Percentiles rank a stretch among this genome's conserved stretches.
phyloP scores from a whole-genome alignment of 192 early-diverging fungal genomes.

The Backusella sp. region DNA sequence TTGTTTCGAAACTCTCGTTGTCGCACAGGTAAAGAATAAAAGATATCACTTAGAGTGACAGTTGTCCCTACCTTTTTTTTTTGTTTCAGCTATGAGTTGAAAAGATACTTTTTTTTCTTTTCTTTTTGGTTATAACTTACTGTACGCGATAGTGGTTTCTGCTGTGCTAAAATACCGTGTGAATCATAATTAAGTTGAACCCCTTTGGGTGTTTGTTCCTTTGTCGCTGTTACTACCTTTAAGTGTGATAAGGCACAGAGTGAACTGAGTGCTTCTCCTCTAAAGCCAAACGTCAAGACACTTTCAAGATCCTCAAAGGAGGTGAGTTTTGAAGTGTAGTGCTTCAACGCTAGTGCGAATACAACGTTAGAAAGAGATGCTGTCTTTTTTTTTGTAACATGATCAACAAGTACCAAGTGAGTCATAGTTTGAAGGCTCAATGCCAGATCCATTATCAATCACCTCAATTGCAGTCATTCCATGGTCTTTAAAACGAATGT shows the following conservation, averaged over 20 bases:
- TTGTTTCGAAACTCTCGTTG: slow-evolving; percentile 83
- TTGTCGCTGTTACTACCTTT: slow-evolving; percentile 67
- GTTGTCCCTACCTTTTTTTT: slow-evolving; percentile 67
- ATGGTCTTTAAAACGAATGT: slow-evolving; percentile 78
- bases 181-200: slow-evolving; percentile 67
- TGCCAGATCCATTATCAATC: slow-evolving; percentile 87
- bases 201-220: slow-evolving; percentile 55
- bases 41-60: slow-evolving; percentile 70
- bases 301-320: slow-evolving; percentile 75
- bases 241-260: slow-evolving; percentile 76
- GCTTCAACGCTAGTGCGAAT: slow-evolving; percentile 65
- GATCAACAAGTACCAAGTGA: slow-evolving; percentile 53
- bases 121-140: slow-evolving; percentile 12
- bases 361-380: not conserved
- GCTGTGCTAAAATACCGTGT: slow-evolving; percentile 54
- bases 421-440: slow-evolving; percentile 58
- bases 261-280: slow-evolving; percentile 91
- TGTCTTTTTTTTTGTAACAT: not conserved
- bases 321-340: slow-evolving; percentile 84
- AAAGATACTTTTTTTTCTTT: slow-evolving; percentile 4
- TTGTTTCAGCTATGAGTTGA: not conserved
- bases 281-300: slow-evolving; percentile 88
- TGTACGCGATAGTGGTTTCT: slow-evolving; percentile 52
- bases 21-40: slow-evolving; percentile 86
- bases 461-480: slow-evolving; percentile 63